Base-by-base conservation (phyloP, 2,329 filamentous ascomycete species). In the Leptosphaerulina australis region DNA sequence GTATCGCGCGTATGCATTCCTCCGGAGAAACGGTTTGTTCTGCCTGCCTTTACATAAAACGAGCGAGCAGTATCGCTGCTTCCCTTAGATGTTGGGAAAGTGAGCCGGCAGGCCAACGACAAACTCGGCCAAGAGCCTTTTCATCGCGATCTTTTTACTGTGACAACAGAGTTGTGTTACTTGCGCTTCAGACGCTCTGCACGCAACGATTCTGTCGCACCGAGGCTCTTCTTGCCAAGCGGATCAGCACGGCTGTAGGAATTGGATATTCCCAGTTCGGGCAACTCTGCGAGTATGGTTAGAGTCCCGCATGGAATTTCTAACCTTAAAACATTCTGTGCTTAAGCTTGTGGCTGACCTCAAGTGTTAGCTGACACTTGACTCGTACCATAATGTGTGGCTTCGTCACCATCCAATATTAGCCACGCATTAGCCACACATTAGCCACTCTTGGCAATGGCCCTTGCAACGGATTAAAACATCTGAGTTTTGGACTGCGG, bases 241-340 rank as follows among this genome's bases (percentile, higher is more conserved):
- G 21, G 37, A 46, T 30, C 36, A 46, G 28, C 40, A 30, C 15
- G 46, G 34, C 48, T 24, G 36, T 40, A 30, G 35, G 17, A 35
- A 22, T 5, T 34, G 18, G 29, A 24, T 11, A 21, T 9, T 50
- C 37, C 18, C 20, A 31, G 26, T 21, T 51, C 41, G 48, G 48
- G n/a, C 15, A 46, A 46, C 37, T 41, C 43, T 46, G 48, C 48
- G 26, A 51, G 29, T 36, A 5, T 30, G 37, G 48, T 46, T 43
- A 51, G 48, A 46, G 30, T 46, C 21, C 43, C 41, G 41, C 48
- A 46, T 41, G 31, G 48, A 51, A 51, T 25, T 51, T 51, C 41
- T 51, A 46, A 37, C 43, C 21, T 35, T 20, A 8, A 26, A 21
- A 28, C 33, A 33, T 46, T 10, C 40, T 28, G 28, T 26, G 41